Evolutionary conservation across 2,329 filamentous ascomycete genomes (phyloP).

Genomic region (Orbilia blumenaviensis): DNA sequence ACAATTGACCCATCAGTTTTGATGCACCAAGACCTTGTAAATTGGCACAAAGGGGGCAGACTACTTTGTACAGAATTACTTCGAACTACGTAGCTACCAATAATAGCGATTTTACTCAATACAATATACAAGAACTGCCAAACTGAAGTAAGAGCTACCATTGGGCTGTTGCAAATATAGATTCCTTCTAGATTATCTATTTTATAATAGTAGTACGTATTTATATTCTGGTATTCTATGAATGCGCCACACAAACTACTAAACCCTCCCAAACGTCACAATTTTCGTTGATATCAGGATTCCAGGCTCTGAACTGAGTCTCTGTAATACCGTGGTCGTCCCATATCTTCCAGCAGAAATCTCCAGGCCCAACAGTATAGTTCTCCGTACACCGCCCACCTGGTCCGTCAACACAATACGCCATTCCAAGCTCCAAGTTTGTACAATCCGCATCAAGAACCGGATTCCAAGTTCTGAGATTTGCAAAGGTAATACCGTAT

Average conservation of each 20-base stretch:
- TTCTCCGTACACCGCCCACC: neutral
- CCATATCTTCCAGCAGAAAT: conserved; percentile 30
- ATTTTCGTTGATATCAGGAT: neutral
- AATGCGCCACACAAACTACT: conserved; percentile 4
- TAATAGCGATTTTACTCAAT: no score
- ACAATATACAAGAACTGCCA: no score
- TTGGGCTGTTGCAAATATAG: no score
- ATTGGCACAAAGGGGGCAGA: no score
- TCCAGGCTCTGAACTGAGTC: conserved; percentile 3
- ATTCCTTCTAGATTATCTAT: no score
- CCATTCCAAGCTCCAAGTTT: conserved; percentile 3
- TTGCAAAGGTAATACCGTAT: neutral
- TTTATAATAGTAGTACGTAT: no score
- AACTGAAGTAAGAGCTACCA: no score
- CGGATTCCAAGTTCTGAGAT: conserved; percentile 1
- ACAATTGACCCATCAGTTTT: neutral
- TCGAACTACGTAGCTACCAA: no score
- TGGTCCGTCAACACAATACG: conserved; percentile 1
- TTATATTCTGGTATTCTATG: neutral
- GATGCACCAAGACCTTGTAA: neutral
- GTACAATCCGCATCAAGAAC: conserved; percentile 5
- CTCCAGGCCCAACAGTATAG: conserved; percentile 7
- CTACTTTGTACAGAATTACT: no score
- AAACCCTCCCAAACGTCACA: conserved; percentile 9
- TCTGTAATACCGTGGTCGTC: conserved; percentile 7